These are phyloP conservation scores for Raphanus hybrid DNA, from an alignment of 441 rosid genomes.

Conservation along the genomic window DNA sequence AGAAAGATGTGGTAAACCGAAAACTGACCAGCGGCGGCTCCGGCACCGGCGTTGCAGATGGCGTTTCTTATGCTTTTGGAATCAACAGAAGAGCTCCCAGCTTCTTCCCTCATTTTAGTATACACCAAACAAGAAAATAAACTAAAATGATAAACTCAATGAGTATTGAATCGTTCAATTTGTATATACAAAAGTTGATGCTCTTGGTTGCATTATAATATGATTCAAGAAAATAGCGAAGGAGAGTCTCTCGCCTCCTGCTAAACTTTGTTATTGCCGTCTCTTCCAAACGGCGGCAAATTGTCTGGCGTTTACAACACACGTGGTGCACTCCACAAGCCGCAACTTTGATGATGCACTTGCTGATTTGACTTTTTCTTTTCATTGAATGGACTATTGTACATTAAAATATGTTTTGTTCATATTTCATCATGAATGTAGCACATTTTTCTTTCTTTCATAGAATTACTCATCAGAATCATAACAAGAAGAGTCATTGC, in stretches of 20 bases:
- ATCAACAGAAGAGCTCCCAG: conserved; percentile 44
- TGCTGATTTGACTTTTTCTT: background rate
- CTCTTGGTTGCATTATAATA: conserved; percentile 4
- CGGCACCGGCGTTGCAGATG: conserved; percentile 63
- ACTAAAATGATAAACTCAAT: background rate
- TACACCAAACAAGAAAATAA: conserved; percentile 7
- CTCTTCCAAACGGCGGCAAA: conserved; percentile 2
- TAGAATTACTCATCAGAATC: too few species aligned
- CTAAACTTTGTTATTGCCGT: background rate
- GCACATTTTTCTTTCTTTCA: too few species aligned
- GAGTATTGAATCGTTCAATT: background rate
- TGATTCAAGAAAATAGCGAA: conserved; percentile 3
- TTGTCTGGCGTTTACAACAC: background rate
- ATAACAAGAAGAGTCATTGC: too few species aligned
- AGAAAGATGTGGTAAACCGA: background rate
- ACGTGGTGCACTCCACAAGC: background rate
- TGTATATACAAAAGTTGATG: background rate
- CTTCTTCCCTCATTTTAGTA: conserved; percentile 48
- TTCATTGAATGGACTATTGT: background rate
- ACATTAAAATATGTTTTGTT: background rate
- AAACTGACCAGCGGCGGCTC: conserved; percentile 77
- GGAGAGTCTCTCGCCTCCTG: background rate
- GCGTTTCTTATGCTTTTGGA: conserved; percentile 44
- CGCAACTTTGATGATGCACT: background rate
- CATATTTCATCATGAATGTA: background rate